Evolutionary conservation across 1,284 basidiomycete species (phyloP).

Genomic region (Cryptococcus neoformans): DNA sequence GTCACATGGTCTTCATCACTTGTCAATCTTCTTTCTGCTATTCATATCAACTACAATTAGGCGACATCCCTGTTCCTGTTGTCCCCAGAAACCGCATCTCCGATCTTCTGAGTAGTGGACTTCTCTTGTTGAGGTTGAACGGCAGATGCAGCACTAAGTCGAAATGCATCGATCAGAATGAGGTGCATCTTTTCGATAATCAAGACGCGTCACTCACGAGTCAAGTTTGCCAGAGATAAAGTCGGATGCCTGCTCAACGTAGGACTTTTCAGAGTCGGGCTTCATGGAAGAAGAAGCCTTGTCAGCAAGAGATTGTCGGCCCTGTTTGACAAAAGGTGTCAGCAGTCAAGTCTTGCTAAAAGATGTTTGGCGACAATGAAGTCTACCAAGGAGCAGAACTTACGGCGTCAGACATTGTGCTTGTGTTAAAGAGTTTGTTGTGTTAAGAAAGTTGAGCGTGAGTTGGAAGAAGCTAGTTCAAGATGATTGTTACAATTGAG

Average conservation of each 20-base stretch:
- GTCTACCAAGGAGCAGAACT: slow-evolving; percentile 3
- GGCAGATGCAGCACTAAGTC: slow-evolving; percentile 32
- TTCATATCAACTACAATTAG: slow-evolving; percentile 7
- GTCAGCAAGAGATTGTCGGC: slow-evolving; percentile 43
- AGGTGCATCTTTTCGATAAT: neutral
- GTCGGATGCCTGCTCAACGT: slow-evolving; percentile 44
- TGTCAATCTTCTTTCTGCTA: no score
- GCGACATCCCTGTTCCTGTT: slow-evolving; percentile 33
- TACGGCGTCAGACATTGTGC: slow-evolving; percentile 26
- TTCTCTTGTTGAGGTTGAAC: slow-evolving; percentile 41
- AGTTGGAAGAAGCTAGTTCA: no score
- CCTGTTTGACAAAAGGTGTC: slow-evolving; percentile 16
- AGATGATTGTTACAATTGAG: no score
- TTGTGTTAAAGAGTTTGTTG: slow-evolving; percentile 12
- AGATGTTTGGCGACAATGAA: neutral
- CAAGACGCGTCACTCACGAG: slow-evolving; percentile 17
- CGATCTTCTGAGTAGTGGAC: slow-evolving; percentile 45
- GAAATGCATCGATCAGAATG: neutral
- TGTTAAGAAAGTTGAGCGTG: no score
- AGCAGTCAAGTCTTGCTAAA: neutral
- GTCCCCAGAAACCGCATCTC: slow-evolving; percentile 40
- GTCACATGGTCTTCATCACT: no score
- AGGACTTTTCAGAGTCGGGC: slow-evolving; percentile 47
- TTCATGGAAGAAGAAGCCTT: slow-evolving; percentile 40
- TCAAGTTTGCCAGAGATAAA: slow-evolving; percentile 39